Conservation (phyloP, 257 asterid species). For the Nicotiana benthamiana region DNA sequence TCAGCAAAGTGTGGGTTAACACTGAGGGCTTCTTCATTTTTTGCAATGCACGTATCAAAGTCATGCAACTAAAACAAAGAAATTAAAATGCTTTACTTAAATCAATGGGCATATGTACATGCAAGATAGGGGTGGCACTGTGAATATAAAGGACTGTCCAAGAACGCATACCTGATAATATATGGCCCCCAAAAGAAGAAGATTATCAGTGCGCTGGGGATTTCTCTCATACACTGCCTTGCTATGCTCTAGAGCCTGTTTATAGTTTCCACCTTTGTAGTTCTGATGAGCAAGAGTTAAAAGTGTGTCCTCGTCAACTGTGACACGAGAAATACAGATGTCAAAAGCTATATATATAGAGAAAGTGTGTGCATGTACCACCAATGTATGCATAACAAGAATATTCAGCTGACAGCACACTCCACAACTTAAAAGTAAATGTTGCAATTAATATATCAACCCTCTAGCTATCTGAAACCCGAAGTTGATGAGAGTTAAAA, state of each 20-base stretch:
- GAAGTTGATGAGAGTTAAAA: background rate
- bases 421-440: background rate
- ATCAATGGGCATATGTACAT: background rate
- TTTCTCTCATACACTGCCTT: conserved; percentile 75
- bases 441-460: background rate
- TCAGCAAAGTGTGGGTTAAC: conserved; percentile 93
- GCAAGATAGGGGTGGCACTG: background rate
- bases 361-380: background rate
- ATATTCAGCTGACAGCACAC: background rate
- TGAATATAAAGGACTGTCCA: background rate
- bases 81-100: background rate
- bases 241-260: conserved; percentile 88
- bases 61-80: conserved; percentile 64
- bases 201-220: conserved; percentile 87
- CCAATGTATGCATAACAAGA: background rate
- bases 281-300: conserved; percentile 85
- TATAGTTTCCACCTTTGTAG: conserved; percentile 78
- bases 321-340: conserved; percentile 14
- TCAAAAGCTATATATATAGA: background rate
- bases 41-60: conserved; percentile 76
- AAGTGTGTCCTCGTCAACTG: conserved; percentile 88
- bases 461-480: background rate
- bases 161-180: conserved; percentile 65
- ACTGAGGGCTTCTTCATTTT: conserved; percentile 92
- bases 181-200: conserved; percentile 87